Evolutionary conservation across 2,329 filamentous ascomycete species (phyloP).

Genomic region (Fusarium sp.): DNA sequence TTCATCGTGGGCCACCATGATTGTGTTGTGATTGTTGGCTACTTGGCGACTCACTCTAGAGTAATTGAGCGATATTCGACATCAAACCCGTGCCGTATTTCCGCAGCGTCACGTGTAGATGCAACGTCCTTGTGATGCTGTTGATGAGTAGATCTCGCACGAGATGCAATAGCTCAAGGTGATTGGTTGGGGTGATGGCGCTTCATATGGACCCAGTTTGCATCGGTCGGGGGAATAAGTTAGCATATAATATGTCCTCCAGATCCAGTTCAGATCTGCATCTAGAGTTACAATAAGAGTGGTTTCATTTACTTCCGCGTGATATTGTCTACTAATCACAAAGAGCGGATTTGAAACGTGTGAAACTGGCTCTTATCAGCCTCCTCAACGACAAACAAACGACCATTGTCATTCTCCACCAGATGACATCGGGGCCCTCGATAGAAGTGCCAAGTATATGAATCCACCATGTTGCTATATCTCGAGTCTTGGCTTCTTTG

Average conservation of each 20-base stretch:
- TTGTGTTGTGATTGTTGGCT: background rate
- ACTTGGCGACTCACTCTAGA: background rate
- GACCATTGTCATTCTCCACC: background rate
- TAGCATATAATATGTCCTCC: constrained; percentile 53
- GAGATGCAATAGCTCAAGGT: background rate
- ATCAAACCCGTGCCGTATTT: background rate
- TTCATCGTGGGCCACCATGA: background rate
- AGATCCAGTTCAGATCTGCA: background rate
- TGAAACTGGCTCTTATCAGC: background rate
- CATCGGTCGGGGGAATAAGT: constrained; percentile 53
- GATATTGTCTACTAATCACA: background rate
- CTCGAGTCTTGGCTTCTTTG: constrained; percentile 54
- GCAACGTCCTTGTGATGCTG: background rate
- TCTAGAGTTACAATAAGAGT: background rate
- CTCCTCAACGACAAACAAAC: background rate
- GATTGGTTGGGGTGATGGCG: constrained; percentile 55
- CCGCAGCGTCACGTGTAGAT: background rate
- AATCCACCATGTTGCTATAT: constrained; percentile 68
- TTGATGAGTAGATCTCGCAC: background rate
- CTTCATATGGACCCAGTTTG: constrained; percentile 50
- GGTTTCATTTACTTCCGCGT: background rate
- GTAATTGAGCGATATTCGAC: background rate
- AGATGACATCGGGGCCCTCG: background rate
- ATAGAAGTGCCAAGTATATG: background rate
- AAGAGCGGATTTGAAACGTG: background rate